Evolutionary conservation across 805 yeast species (phyloP), one percentile per base, ranked within the genome.

Genomic region (Myxozyma neotropica): DNA sequence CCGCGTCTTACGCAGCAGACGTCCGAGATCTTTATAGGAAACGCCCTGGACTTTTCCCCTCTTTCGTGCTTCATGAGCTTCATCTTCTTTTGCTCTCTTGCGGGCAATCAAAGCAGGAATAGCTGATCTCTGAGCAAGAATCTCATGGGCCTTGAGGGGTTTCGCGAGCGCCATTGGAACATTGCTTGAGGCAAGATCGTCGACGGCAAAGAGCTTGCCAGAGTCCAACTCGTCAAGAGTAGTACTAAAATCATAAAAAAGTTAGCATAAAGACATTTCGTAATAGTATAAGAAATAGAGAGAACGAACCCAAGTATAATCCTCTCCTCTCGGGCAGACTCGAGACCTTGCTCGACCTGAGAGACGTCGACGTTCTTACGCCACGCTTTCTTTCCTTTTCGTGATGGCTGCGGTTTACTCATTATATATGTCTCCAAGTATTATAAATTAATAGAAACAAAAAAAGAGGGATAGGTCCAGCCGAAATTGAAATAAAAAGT

Each of bases 301-400:
- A 24, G 81, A 75, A 63, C 80, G 71, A 65, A 69, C 57, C 79
- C 79, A 23, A 72, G 55, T 35, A 67, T 67, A 23, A 74, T 67
- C 58, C 74, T 77, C 58, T 84, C 83, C 53, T 89, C 95, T 58
- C 90, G 79, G 53, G 79, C 79, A 45, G 81, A 84, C 67, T 86
- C 93, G 40, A 93, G 75, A 12, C 87, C 87, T 33, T 75, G 73
- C 69, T 88, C 90, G 50, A 94, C 78, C 64, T 90, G 97, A 24
- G 83, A 84, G 19, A 94, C 76, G 72, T 94, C 96, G 59, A 94
- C 88, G 73, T 94, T 89, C 74, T 90, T 90, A 72, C 96, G 83
- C 95, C 97, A 89, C 4, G 96, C 85, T 72, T 82, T 86, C 80
- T 89, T 93, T 45, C 96, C 96, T 77, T 94, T 94, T 70, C 98